Evolutionary conservation across 2,329 filamentous ascomycete species (phyloP), one percentile per base, ranked within the genome.

Genomic region (Hortaea werneckii): DNA sequence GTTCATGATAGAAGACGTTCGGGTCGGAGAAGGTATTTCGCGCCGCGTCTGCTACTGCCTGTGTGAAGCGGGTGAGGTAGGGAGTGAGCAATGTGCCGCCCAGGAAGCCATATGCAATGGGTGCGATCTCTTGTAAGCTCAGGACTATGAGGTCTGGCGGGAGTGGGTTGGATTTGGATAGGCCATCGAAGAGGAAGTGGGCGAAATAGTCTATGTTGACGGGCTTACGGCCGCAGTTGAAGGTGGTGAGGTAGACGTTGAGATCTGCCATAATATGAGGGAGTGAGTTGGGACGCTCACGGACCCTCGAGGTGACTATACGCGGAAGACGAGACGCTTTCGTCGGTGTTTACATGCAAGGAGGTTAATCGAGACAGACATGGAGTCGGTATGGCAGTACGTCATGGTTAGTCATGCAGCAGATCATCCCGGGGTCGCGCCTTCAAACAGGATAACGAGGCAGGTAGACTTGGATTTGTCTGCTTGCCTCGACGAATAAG

Each of bases 121-220:
- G 92, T 7, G 89, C 85, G 50, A 95, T 75, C 67, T 98, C 92
- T 66, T 98, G 89, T 12, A 98, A 76, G 11, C 74, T 79, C 49
- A 86, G 67, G 47, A 82, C 77, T 49, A 87, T 67, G 35, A 86
- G 64, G 52, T 83, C 80, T 4, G 74, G 88, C 4, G 87, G 72
- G 63, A 83, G 62, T 41, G 53, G 39, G 61, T 51, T 29, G n/a
- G 32, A n/a, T 3, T n/a, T n/a, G 10, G 13, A 29, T 20, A 41
- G 26, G 63, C 60, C 62, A 47, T 66, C 65, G 50, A 61, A 65
- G 46, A 92, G 75, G 32, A 69, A 72, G 43, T 73, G 66, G 10
- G 85, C 81, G 58, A 95, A 87, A 43, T 79, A 72, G 34, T 80
- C 71, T 20, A 80, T 72, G 55, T 89, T 75, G 58, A 95, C 79